Evolutionary conservation across 2,329 filamentous ascomycete species (phyloP).

Genomic region (Verticillium albo-atrum): DNA sequence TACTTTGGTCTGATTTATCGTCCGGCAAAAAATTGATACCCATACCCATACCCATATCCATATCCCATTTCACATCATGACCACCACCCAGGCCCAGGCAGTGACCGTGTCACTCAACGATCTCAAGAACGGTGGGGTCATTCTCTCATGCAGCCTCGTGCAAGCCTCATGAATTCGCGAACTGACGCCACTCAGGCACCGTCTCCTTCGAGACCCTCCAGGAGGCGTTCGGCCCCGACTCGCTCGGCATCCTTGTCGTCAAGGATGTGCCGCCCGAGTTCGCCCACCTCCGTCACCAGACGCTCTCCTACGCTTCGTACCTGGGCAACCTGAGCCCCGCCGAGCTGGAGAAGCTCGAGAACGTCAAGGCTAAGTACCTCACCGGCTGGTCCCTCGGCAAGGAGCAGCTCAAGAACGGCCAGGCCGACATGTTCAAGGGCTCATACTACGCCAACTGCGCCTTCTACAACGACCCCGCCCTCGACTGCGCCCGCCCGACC

Average conservation of each 20-base stretch:
- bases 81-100: slow-evolving; percentile 32
- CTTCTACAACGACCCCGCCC: slow-evolving; percentile 62
- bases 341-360: slow-evolving; percentile 62
- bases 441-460: slow-evolving; percentile 83
- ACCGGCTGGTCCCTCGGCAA: slow-evolving; percentile 79
- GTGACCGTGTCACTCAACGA: slow-evolving; percentile 60
- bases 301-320: slow-evolving; percentile 85
- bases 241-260: slow-evolving; percentile 90
- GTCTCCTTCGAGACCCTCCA: slow-evolving; percentile 66
- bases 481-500: slow-evolving; percentile 60
- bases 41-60: too few relatives aligned
- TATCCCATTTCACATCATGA: too few relatives aligned
- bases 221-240: slow-evolving; percentile 83
- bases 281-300: slow-evolving; percentile 61
- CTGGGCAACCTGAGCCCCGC: slow-evolving; percentile 72
- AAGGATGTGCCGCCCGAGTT: slow-evolving; percentile 76
- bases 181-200: slow-evolving; percentile 40
- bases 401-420: slow-evolving; percentile 73
- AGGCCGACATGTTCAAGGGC: slow-evolving; percentile 75
- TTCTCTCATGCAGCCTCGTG: neutral
- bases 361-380: slow-evolving; percentile 57
- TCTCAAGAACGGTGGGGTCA: slow-evolving; percentile 48
- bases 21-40: too few relatives aligned
- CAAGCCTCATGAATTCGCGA: neutral
- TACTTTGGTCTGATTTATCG: neutral